Percentiles rank a stretch among this genome's conserved stretches.
Evolutionary conservation across 164 flowering plant species (phyloP).

Genomic region (Tetrastigma voinierianum): DNA sequence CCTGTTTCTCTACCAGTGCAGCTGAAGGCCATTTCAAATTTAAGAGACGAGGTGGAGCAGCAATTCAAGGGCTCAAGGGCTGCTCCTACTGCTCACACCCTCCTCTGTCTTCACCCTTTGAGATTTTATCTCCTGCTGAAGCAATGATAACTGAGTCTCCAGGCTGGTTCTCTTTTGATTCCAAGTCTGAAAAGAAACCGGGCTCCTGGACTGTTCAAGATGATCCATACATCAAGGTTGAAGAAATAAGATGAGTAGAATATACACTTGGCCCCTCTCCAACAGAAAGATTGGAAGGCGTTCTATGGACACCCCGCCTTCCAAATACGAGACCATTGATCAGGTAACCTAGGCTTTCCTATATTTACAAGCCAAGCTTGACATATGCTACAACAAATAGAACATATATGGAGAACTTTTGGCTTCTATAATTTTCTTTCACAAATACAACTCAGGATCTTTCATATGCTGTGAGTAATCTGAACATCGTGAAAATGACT

Average conservation of each 20-base stretch:
- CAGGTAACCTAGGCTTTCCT: slow-evolving; percentile 48
- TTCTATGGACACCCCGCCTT: slow-evolving; percentile 60
- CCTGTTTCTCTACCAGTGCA: slow-evolving; percentile 52
- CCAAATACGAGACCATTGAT: slow-evolving; percentile 80
- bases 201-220: slow-evolving; percentile 76
- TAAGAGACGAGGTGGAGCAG: slow-evolving; percentile 53
- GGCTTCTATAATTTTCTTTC: not conserved
- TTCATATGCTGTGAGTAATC: too few species aligned
- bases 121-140: slow-evolving; percentile 64
- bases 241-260: slow-evolving; percentile 67
- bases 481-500: too few species aligned
- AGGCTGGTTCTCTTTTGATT: slow-evolving; percentile 60
- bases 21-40: slow-evolving; percentile 63
- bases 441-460: too few species aligned
- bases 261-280: slow-evolving; percentile 82
- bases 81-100: slow-evolving; percentile 71
- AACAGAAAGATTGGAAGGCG: slow-evolving; percentile 54
- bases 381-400: not conserved
- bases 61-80: slow-evolving; percentile 60
- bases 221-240: slow-evolving; percentile 46
- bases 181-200: slow-evolving; percentile 42
- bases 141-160: slow-evolving; percentile 66
- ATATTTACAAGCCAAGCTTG: too few species aligned
- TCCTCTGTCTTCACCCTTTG: slow-evolving; percentile 68
- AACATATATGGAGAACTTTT: not conserved